phyloP scores from a whole-genome alignment of 768 basidiomycete genomes.

The Suillus discolor region DNA sequence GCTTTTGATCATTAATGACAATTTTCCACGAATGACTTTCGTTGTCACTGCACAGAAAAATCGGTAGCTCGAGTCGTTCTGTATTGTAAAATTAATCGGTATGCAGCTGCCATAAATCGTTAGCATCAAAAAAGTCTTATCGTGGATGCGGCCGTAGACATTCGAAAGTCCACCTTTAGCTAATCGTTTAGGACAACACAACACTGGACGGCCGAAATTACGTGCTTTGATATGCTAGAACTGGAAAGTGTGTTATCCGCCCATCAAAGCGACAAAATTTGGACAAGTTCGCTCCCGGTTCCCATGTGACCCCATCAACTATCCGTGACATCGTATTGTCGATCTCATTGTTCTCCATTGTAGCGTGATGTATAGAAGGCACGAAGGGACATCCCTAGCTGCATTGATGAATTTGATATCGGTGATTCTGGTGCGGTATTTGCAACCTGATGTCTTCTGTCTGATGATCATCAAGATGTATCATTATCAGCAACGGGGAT shows the following conservation, averaged over 20 bases:
- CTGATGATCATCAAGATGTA: neutral
- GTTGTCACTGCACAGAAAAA: neutral
- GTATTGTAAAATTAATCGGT: neutral
- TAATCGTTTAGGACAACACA: neutral
- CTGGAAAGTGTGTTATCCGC: neutral
- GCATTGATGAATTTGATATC: neutral
- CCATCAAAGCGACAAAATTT: neutral
- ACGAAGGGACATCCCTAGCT: neutral
- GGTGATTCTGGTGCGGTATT: neutral
- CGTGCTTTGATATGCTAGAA: neutral
- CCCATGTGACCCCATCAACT: neutral
- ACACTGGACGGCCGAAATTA: neutral
- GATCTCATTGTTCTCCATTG: neutral
- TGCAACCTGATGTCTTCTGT: neutral
- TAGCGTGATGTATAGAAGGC: neutral
- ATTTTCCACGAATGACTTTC: neutral
- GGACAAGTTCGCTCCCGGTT: neutral
- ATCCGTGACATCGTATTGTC: neutral
- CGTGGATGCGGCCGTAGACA: neutral
- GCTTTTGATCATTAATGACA: too few relatives aligned
- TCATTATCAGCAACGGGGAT: neutral
- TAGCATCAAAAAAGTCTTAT: neutral
- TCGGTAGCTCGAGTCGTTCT: neutral
- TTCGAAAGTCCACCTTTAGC: neutral
- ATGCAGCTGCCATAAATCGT: neutral